Base-by-base conservation (phyloP, 2,329 filamentous ascomycete species). In the Dothistroma pini region DNA sequence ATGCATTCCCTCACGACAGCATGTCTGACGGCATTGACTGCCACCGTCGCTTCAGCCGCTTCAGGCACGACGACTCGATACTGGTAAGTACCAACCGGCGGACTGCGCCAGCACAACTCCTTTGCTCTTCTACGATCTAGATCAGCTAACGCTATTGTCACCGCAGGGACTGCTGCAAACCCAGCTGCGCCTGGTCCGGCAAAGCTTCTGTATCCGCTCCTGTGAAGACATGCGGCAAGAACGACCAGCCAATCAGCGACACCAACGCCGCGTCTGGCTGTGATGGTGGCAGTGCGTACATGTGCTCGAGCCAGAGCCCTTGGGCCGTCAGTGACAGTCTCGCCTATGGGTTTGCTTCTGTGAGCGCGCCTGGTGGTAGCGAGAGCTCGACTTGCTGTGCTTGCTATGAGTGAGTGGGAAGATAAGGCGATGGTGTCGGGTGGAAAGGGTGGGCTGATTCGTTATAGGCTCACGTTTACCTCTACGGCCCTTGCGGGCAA, bases 381-480 rank as follows among this genome's bases (percentile, higher is more conserved):
- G 86, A 89, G 72, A 75, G 77, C 0, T 79, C 75, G n/a, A 87
- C 85, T 83, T 89, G 87, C 76, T 89, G 87, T 71, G 82, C 81
- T 54, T 88, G 86, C 74, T 88, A 87, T 69, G 79, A 83, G 73
- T 74, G 59, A 66, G 71, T 58, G 7, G 35, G 34, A 4, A 44
- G 41, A 19, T 5, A 19, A 6, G 41, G 16, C 4, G 41, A 44
- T 44, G 41, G 41, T 4, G n/a, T 7, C 2, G n/a, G 41, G 2
- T n/a, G 41, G 8, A 29, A 2, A 29, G 25, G 14, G 16, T 19
- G n/a, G n/a, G 41, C 41, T 44, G 41, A 44, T 19, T 4, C 8
- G 41, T 4, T 57, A 1, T 22, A 74, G 72, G 48, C 75, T 87
- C 58, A 84, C 83, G 12, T 86, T 87, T 69, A 86, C 83, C 11